Evolutionary conservation across 768 basidiomycete genomes (phyloP), one percentile per base, ranked within the genome.

Genomic region (Boletellus ananas): DNA sequence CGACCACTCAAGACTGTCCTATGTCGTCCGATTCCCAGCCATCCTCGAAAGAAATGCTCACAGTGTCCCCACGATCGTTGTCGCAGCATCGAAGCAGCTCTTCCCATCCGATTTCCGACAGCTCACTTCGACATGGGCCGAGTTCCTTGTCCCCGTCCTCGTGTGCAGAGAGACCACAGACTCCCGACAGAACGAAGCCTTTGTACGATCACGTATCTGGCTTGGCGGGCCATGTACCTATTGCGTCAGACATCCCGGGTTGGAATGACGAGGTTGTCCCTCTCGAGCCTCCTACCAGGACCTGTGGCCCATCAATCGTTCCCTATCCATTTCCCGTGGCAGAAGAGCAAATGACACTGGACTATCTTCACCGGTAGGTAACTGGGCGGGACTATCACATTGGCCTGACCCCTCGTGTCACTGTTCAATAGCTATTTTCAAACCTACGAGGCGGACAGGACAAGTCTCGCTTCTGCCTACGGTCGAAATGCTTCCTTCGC

Each of bases 401-500:
- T 35, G 12, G 20, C 40, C 46, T 54, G 46, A 62, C 38, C 29
- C 8, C 35, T 43, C 11, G 35, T 40, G 25, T 45, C 29, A 29
- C 29, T 29, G n/a, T 18, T 49, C 42, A 37, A 36, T 43, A 70
- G 67, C 47, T 68, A 67, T 20, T 23, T 68, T 21, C 64, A 67
- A 50, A 67, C 53, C 4, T 68, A 68, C 44, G 67, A 68, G 45
- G 33, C 39, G 16, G 67, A 70, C 42, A 66, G 67, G 33, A 58
- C 61, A 38, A 62, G 58, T 45, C 67, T 68, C 43, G 67, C 67
- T 29, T 63, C 68, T 34, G 67, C 67, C 14, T 68, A 68, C 42
- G 59, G 58, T 40, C 49, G 57, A 33, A 54, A 56, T 7, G 65
- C 65, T n/a, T 65, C 64, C 36, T 69, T 70, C 21, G 61, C 58